Evolutionary conservation across 2,329 filamentous ascomycete species (phyloP).

Genomic region (Chrysoporthe puriensis): DNA sequence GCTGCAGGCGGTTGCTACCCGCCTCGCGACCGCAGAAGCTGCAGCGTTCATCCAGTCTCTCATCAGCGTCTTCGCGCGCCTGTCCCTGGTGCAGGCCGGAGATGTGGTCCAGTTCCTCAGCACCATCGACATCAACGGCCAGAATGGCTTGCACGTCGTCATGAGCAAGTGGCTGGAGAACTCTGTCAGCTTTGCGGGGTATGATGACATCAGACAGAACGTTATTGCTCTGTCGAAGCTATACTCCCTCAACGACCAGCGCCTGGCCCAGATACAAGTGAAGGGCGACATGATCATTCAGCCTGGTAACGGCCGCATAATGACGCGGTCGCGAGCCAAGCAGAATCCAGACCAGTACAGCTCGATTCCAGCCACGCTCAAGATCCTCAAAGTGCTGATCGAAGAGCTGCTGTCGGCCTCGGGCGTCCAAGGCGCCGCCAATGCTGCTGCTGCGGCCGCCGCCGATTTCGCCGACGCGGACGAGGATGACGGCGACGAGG

Average conservation of each 20-base stretch:
- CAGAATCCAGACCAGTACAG: conserved; percentile 90
- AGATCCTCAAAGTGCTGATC: conserved; percentile 94
- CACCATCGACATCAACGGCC: conserved; percentile 76
- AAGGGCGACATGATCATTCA: conserved; percentile 86
- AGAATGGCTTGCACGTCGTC: conserved; percentile 86
- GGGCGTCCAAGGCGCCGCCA: conserved; percentile 63
- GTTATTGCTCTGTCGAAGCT: conserved; percentile 92
- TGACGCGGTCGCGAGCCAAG: conserved; percentile 89
- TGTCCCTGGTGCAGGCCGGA: conserved; percentile 81
- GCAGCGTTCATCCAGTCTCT: conserved; percentile 94
- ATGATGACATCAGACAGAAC: conserved; percentile 96
- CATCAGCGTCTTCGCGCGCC: conserved; percentile 90
- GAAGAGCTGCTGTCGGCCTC: conserved; percentile 87
- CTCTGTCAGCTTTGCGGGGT: conserved; percentile 95
- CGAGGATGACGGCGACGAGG: conserved; percentile 75
- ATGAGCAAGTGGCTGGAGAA: conserved; percentile 96
- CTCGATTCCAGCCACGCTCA: conserved; percentile 82
- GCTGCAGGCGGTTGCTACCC: conserved; percentile 82
- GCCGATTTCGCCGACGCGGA: conserved; percentile 58
- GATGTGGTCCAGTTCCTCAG: conserved; percentile 93
- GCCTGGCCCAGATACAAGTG: conserved; percentile 78
- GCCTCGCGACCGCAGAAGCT: conserved; percentile 80
- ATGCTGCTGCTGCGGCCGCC: conserved; percentile 63
- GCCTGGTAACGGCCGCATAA: conserved; percentile 78
- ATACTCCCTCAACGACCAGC: conserved; percentile 82